Evolutionary conservation across 768 basidiomycete genomes (phyloP).

Genomic region (Leccinum uliginosum): DNA sequence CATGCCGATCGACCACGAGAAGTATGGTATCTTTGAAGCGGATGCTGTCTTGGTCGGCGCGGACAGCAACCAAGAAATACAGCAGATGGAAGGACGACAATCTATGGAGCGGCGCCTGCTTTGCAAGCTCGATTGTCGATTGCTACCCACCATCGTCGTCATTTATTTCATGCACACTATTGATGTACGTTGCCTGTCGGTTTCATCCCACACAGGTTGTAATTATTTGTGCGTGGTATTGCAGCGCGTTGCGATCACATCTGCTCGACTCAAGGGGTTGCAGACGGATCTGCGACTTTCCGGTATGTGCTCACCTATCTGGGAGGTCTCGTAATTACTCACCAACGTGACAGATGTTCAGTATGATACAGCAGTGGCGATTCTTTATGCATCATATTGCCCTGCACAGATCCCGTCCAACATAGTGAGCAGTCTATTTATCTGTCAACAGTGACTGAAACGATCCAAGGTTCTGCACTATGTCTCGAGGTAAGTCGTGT

Average conservation of each 20-base stretch:
- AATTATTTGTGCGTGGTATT: not conserved
- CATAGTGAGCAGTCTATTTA: not conserved
- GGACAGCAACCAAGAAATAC: not conserved
- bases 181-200: not conserved
- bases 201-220: not conserved
- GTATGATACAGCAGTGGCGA: not conserved
- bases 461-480: not conserved
- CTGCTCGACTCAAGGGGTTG: not conserved
- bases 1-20: not conserved
- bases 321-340: not conserved
- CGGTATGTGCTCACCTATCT: not conserved
- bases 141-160: not conserved
- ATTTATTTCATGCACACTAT: not conserved
- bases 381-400: not conserved
- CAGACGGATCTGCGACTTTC: not conserved
- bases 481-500: not conserved
- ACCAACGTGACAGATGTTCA: not conserved
- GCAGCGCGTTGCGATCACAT: not conserved
- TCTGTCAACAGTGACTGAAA: not conserved
- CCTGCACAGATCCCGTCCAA: not conserved
- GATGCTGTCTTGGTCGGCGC: not conserved
- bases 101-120: not conserved
- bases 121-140: not conserved
- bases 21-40: not conserved
- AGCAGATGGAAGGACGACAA: not conserved